Evolutionary conservation across 2,329 filamentous ascomycete species (phyloP), one percentile per base, ranked within the genome.

Genomic region (Fusarium sp.): DNA sequence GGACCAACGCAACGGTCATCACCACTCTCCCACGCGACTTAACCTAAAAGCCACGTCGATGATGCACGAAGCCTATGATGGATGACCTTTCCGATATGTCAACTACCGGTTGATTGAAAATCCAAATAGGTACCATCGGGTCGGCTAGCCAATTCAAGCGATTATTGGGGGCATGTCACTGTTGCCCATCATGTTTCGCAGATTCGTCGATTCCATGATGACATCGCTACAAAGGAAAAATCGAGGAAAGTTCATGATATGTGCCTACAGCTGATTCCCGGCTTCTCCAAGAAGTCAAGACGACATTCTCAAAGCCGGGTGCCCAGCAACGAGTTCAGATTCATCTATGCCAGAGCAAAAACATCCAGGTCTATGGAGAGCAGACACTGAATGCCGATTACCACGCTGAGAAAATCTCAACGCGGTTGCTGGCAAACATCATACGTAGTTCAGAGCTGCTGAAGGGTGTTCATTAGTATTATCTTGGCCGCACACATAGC

Each of bases 251-350:
- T 18, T 14, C 33, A 40, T 53, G 51, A 59, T 45, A 84, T 87
- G 84, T 87, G 80, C 83, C 85, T 86, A 86, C 85, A 86, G 84
- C 84, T 86, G 84, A 87, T 87, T 86, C 85, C 85, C 84, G 82
- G 78, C 80, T 79, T 83, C 72, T 87, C 85, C 77, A 79, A 67
- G 81, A 86, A 77, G 80, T 80, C 84, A 86, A 84, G 81, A 86
- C 84, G 85, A 84, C 79, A 68, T 77, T 84, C 84, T 87, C 81
- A 77, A 85, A 83, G 76, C 78, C 81, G 81, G 83, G 84, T 83
- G 84, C 84, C 84, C 84, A 87, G 85, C 84, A 86, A 85, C 79
- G 84, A 85, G 85, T 77, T 75, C 62, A 68, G 14, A 69, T 76
- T 82, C 33, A 77, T 86, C 82, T 86, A 79, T 85, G 85, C 85